phyloP scores from a whole-genome alignment of 1,284 basidiomycete genomes.

The Schizophyllum amplum region DNA sequence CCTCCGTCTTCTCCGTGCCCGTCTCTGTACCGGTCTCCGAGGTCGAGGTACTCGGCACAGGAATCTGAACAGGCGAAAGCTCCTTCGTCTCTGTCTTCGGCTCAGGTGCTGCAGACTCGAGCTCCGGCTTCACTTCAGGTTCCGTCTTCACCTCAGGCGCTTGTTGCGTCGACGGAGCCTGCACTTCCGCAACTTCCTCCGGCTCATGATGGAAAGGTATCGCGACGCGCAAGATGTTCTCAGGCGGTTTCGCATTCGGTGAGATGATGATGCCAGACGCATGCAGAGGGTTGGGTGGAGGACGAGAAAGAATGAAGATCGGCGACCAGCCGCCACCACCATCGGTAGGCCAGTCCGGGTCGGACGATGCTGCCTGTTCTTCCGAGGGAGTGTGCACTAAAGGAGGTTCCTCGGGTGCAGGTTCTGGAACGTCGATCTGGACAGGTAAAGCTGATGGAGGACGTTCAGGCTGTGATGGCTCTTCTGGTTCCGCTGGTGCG shows the following conservation, averaged over 20 bases:
- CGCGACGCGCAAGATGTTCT: constrained; percentile 29
- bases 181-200: constrained; percentile 41
- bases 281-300: constrained; percentile 48
- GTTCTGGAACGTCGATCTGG: too few species aligned
- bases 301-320: constrained; percentile 29
- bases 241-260: constrained; percentile 48
- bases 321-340: background rate
- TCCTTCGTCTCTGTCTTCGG: background rate
- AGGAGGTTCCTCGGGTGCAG: background rate
- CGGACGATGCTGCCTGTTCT: background rate
- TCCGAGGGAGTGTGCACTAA: background rate
- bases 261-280: constrained; percentile 66
- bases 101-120: background rate
- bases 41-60: background rate
- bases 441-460: background rate
- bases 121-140: background rate
- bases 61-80: background rate
- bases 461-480: background rate
- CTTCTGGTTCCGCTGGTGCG: background rate
- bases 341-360: background rate
- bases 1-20: background rate
- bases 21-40: background rate
- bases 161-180: constrained; percentile 35
- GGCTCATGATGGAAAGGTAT: background rate
- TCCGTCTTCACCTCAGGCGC: background rate